Conservation (phyloP, 495 filamentous ascomycete species). For the Penicillium psychrofluorescens region DNA sequence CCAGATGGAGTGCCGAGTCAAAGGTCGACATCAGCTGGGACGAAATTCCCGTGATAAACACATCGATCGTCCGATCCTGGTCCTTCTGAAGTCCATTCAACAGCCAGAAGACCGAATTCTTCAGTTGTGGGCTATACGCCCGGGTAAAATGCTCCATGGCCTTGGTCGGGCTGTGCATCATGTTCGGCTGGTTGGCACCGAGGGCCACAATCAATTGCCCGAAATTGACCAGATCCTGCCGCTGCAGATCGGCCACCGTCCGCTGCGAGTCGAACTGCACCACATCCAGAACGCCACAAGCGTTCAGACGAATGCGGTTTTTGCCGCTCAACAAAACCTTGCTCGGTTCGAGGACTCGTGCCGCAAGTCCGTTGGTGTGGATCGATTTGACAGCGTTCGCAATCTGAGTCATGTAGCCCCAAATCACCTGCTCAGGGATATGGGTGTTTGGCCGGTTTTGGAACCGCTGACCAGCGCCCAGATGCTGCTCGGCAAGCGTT, state of each 20-base stretch:
- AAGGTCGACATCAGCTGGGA: constrained; percentile 61
- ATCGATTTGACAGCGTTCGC: constrained; percentile 82
- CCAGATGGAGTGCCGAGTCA: constrained; percentile 65
- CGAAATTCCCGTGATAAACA: constrained; percentile 69
- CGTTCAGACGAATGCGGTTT: constrained; percentile 79
- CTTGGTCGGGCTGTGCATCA: constrained; percentile 49
- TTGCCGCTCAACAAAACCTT: constrained; percentile 70
- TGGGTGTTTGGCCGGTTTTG: constrained; percentile 37
- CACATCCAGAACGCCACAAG: constrained; percentile 82
- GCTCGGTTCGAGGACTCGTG: constrained; percentile 71
- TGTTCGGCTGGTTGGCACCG: constrained; percentile 54
- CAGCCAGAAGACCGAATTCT: constrained; percentile 71
- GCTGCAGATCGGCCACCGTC: constrained; percentile 67
- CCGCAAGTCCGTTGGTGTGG: constrained; percentile 73
- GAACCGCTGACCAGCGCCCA: constrained; percentile 51
- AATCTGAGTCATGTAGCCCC: constrained; percentile 90
- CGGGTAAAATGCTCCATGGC: constrained; percentile 65
- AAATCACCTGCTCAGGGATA: constrained; percentile 72
- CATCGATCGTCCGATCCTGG: constrained; percentile 62
- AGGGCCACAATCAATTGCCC: constrained; percentile 76
- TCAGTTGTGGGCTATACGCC: constrained; percentile 65
- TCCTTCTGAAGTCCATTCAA: constrained; percentile 45
- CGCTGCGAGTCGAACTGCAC: constrained; percentile 64
- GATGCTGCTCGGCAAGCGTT: constrained; percentile 79
- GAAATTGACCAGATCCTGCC: constrained; percentile 80